These are phyloP conservation scores for Cyphellophora attinorum DNA, from an alignment of 2,329 filamentous ascomycete species.

Conservation along the genomic window DNA sequence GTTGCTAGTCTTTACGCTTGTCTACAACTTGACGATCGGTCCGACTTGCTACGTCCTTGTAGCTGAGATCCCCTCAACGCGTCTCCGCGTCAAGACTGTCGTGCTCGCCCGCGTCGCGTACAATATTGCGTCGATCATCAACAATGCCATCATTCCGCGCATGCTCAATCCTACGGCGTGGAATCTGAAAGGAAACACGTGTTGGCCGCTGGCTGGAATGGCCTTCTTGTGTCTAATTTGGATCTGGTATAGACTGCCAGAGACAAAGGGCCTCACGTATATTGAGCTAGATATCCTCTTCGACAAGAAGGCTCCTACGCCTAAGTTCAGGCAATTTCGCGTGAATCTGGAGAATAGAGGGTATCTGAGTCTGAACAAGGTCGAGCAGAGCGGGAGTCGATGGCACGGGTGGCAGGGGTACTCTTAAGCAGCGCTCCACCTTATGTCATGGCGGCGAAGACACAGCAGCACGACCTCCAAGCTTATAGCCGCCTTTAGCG, in stretches of 20 bases:
- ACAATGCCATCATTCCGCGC: slow-evolving; percentile 18
- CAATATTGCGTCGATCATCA: slow-evolving; percentile 7
- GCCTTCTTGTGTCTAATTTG: slow-evolving; percentile 27
- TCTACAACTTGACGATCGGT: slow-evolving; percentile 46
- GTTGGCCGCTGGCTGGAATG: slow-evolving; percentile 34
- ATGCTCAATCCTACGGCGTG: slow-evolving; percentile 21
- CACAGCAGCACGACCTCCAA: too few relatives aligned
- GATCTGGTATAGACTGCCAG: slow-evolving; percentile 35
- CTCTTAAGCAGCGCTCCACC: too few relatives aligned
- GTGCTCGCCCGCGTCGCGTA: slow-evolving; percentile 32
- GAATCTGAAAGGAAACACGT: slow-evolving; percentile 27
- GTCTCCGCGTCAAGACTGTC: slow-evolving; percentile 46
- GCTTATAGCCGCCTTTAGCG: too few relatives aligned
- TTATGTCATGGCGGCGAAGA: too few relatives aligned
- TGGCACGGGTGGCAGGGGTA: not conserved
- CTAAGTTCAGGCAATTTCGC: not conserved
- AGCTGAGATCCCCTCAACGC: slow-evolving; percentile 44
- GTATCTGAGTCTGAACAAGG: not conserved
- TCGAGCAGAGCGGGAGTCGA: not conserved
- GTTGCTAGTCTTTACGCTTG: slow-evolving; percentile 43
- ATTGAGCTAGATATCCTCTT: slow-evolving; percentile 33
- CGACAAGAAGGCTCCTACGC: slow-evolving; percentile 10
- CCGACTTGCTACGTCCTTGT: slow-evolving; percentile 46
- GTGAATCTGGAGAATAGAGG: not conserved
- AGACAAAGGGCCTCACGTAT: slow-evolving; percentile 28